phyloP scores from a whole-genome alignment of 495 filamentous ascomycete species.

The Usnea hakonensis region DNA sequence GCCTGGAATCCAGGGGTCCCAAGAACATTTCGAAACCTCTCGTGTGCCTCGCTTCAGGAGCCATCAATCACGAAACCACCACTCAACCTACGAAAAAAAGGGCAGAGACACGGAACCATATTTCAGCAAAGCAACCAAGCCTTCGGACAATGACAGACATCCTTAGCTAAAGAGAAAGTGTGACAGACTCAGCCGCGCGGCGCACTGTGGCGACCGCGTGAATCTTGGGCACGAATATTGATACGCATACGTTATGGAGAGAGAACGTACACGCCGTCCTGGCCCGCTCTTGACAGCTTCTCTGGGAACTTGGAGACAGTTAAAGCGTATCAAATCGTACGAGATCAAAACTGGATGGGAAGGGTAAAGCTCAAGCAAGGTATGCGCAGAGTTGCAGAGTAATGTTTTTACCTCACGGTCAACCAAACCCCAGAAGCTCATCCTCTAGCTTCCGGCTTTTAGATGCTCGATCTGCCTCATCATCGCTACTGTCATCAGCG shows the following conservation, averaged over 20 bases:
- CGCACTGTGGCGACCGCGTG: conserved; percentile 15
- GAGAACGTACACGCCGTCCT: conserved; percentile 18
- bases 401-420: neutral
- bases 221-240: conserved; percentile 17
- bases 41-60: too few species aligned
- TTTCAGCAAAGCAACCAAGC: conserved; percentile 20
- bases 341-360: neutral
- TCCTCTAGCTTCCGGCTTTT: conserved; percentile 67
- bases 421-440: conserved; percentile 48
- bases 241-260: conserved; percentile 17
- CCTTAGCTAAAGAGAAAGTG: conserved; percentile 18
- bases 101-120: neutral
- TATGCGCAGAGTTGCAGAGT: neutral
- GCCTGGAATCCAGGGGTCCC: too few species aligned
- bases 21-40: too few species aligned
- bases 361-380: neutral
- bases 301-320: neutral
- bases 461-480: conserved; percentile 57
- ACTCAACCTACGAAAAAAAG: too few species aligned
- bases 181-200: conserved; percentile 19
- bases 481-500: conserved; percentile 7
- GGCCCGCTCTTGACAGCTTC: neutral
- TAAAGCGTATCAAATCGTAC: neutral
- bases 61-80: too few species aligned
- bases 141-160: conserved; percentile 6